Conservation (phyloP, 73 alveolate species). For the Stentor roeselii region DNA sequence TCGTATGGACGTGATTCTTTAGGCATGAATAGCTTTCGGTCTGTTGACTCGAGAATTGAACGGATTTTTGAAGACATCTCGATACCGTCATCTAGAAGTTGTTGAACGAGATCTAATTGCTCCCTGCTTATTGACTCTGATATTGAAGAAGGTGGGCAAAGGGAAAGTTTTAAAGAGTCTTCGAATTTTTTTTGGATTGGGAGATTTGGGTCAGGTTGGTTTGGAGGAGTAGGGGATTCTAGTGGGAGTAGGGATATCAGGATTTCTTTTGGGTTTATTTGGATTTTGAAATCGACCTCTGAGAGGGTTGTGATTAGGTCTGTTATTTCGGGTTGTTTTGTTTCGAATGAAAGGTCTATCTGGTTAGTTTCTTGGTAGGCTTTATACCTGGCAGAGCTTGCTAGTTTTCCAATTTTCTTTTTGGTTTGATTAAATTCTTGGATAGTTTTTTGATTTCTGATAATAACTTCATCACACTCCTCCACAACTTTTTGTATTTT, state of each 20-base stretch:
- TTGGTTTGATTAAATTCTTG: not conserved
- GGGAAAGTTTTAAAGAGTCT: no score
- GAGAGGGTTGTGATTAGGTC: no score
- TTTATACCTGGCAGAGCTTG: not conserved
- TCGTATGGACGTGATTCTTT: conserved; percentile 24
- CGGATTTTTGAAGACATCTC: conserved; percentile 20
- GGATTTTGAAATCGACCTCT: not conserved
- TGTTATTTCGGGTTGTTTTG: not conserved
- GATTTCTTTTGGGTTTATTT: not conserved
- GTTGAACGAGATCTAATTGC: conserved; percentile 18
- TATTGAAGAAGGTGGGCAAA: no score
- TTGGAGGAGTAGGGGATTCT: not conserved
- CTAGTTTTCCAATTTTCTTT: not conserved
- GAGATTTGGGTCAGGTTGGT: not conserved
- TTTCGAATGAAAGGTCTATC: not conserved
- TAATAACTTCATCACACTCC: not conserved
- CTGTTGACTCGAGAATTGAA: conserved; percentile 39
- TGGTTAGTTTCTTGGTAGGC: not conserved
- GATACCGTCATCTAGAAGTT: conserved; percentile 21
- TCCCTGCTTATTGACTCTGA: no score
- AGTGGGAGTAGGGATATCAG: not conserved
- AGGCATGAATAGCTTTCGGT: conserved; percentile 39
- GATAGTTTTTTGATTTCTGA: not conserved
- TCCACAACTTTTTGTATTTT: conserved; percentile 13
- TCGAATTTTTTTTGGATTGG: not conserved